Evolutionary conservation across 768 basidiomycete species (phyloP).

Genomic region (Rhodosporidiobolus sp.): DNA sequence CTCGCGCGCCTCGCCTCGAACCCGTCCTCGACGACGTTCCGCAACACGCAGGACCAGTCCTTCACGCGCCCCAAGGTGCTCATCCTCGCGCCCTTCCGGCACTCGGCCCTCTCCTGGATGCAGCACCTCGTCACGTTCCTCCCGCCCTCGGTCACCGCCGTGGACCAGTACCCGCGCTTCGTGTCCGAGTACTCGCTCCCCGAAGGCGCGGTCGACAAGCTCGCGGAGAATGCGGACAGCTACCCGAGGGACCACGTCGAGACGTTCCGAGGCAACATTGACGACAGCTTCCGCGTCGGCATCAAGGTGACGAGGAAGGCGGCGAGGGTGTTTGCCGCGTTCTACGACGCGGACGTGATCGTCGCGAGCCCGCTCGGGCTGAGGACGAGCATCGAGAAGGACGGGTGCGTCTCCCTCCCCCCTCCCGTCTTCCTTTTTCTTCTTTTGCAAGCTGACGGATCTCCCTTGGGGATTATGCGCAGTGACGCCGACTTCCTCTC

Average conservation of each 20-base stretch:
- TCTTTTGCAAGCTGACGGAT: background rate
- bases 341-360: conserved; percentile 86
- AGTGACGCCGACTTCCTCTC: conserved; percentile 87
- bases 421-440: background rate
- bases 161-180: conserved; percentile 80
- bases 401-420: conserved; percentile 62
- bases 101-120: conserved; percentile 78
- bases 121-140: conserved; percentile 59
- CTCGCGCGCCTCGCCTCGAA: conserved; percentile 68
- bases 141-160: conserved; percentile 53
- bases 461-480: background rate
- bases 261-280: conserved; percentile 92
- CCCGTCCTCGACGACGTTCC: conserved; percentile 50
- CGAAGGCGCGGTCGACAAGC: conserved; percentile 71
- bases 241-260: conserved; percentile 88
- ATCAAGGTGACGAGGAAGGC: conserved; percentile 89
- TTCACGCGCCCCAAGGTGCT: conserved; percentile 95
- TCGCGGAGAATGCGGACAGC: conserved; percentile 62
- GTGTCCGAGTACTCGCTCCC: conserved; percentile 77
- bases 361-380: conserved; percentile 90
- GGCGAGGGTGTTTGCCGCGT: conserved; percentile 84
- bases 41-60: conserved; percentile 81
- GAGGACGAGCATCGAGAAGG: conserved; percentile 86
- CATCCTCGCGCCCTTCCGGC: conserved; percentile 87
- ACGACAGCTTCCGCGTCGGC: conserved; percentile 90